These are phyloP conservation scores for Kazachstania taianensis DNA, from an alignment of 805 yeast genomes.

Conservation along the genomic window DNA sequence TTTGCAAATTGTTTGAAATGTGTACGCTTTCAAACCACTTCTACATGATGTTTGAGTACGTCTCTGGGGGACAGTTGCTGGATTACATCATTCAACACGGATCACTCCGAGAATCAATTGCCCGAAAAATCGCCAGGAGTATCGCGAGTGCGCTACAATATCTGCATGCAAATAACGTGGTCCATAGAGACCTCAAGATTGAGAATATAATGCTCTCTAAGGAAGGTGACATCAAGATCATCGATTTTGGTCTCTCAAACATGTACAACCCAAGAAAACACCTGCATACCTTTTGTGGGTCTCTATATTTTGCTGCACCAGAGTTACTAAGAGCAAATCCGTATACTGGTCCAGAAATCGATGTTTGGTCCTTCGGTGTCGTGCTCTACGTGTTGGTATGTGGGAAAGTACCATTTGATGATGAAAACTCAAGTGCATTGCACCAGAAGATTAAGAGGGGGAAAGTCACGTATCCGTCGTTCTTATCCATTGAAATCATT, in stretches of 20 bases:
- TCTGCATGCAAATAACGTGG: conserved; percentile 87
- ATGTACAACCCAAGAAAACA: conserved; percentile 59
- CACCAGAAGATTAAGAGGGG: conserved; percentile 93
- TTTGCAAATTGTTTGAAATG: conserved; percentile 84
- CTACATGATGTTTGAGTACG: conserved; percentile 93
- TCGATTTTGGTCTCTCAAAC: conserved; percentile 92
- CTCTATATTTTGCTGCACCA: conserved; percentile 96
- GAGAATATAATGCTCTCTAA: conserved; percentile 92
- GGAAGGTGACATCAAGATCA: conserved; percentile 85
- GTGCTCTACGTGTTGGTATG: conserved; percentile 90
- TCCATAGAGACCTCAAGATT: conserved; percentile 92
- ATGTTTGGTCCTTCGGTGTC: conserved; percentile 97
- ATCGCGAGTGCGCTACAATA: conserved; percentile 88
- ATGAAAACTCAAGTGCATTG: conserved; percentile 77
- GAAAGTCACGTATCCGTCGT: conserved; percentile 77
- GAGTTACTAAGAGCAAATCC: conserved; percentile 87
- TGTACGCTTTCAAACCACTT: conserved; percentile 92
- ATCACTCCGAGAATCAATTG: conserved; percentile 80
- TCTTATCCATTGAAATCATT: conserved; percentile 66
- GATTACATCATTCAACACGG: conserved; percentile 97
- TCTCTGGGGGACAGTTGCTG: conserved; percentile 93
- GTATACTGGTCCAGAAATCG: conserved; percentile 93
- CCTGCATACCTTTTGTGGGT: conserved; percentile 91
- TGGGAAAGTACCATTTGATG: conserved; percentile 97
- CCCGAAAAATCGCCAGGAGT: conserved; percentile 86